phyloP scores from a whole-genome alignment of 1,284 basidiomycete species.

The Cutaneotrichosporon cutaneum region DNA sequence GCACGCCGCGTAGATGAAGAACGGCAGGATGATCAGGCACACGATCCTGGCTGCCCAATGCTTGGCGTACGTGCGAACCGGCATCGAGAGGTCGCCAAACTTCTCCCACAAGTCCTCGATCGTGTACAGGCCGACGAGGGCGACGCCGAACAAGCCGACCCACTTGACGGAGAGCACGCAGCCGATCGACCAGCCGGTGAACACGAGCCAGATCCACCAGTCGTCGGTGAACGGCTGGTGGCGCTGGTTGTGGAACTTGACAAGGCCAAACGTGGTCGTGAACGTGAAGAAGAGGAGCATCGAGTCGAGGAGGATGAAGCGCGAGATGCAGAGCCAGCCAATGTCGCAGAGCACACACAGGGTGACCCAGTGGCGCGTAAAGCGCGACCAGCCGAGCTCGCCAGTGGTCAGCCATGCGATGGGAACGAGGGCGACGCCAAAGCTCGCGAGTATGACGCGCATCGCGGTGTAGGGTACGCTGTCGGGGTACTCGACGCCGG shows the following conservation, averaged over 20 bases:
- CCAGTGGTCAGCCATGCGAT: conserved; percentile 94
- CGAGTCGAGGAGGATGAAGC: conserved; percentile 95
- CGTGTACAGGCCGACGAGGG: conserved; percentile 91
- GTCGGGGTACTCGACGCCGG: conserved; percentile 79
- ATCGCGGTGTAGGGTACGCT: conserved; percentile 89
- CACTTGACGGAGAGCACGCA: conserved; percentile 96
- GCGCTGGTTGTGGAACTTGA: conserved; percentile 96
- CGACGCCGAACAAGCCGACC: conserved; percentile 93
- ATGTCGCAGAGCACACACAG: conserved; percentile 93
- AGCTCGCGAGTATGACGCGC: conserved; percentile 89
- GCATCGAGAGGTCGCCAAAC: conserved; percentile 92
- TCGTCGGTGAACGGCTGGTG: conserved; percentile 85
- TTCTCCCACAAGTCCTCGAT: conserved; percentile 98
- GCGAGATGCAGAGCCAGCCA: conserved; percentile 92
- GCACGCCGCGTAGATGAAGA: conserved; percentile 85
- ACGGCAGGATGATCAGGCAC: conserved; percentile 84
- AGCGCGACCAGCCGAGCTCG: conserved; percentile 88
- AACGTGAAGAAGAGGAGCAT: conserved; percentile 99
- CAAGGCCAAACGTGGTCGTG: conserved; percentile 88
- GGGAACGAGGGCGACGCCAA: conserved; percentile 93
- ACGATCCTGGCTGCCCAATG: conserved; percentile 88
- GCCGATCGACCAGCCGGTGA: conserved; percentile 91
- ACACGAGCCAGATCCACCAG: conserved; percentile 93
- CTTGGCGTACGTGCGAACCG: conserved; percentile 74
- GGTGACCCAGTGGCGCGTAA: conserved; percentile 86